Percentiles rank a stretch among this genome's conserved stretches.
Conservation (phyloP, 192 early-diverging fungal species). For the Backusella tuberculispora region DNA sequence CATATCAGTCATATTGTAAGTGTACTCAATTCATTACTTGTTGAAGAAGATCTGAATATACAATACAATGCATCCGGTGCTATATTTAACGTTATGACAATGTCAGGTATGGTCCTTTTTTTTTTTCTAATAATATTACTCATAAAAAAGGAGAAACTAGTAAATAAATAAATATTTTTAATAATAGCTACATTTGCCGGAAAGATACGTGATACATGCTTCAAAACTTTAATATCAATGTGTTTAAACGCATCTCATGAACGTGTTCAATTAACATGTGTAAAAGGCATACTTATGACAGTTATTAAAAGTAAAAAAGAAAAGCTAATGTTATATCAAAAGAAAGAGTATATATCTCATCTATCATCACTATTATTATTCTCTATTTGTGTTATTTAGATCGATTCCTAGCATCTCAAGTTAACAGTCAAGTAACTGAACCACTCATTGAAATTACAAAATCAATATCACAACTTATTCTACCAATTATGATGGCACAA, state of each 20-base stretch:
- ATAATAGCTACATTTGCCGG: slow-evolving; percentile 29
- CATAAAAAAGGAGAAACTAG: background rate
- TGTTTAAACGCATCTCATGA: slow-evolving; percentile 25
- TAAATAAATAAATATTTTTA: too few relatives aligned
- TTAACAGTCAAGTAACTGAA: slow-evolving; percentile 27
- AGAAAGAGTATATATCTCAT: background rate
- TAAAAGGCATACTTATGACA: slow-evolving; percentile 29
- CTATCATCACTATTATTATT: too few relatives aligned
- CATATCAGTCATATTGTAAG: slow-evolving; percentile 26
- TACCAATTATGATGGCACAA: slow-evolving; percentile 34
- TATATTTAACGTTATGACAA: slow-evolving; percentile 38
- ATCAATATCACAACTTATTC: slow-evolving; percentile 1
- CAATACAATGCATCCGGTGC: slow-evolving; percentile 40
- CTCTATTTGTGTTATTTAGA: slow-evolving; percentile 7
- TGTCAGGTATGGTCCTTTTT: slow-evolving; percentile 22
- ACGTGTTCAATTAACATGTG: slow-evolving; percentile 36
- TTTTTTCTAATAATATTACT: background rate
- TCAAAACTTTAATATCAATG: slow-evolving; percentile 27
- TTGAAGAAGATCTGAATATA: slow-evolving; percentile 34
- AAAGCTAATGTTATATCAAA: background rate
- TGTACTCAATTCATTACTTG: slow-evolving; percentile 30
- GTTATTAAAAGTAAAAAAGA: slow-evolving; percentile 34
- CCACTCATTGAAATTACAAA: slow-evolving; percentile 25
- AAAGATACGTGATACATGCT: slow-evolving; percentile 31
- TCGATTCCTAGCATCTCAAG: slow-evolving; percentile 19